Evolutionary conservation across 2,329 filamentous ascomycete genomes (phyloP), one percentile per base, ranked within the genome.

Genomic region (Nigrospora osmanthi): DNA sequence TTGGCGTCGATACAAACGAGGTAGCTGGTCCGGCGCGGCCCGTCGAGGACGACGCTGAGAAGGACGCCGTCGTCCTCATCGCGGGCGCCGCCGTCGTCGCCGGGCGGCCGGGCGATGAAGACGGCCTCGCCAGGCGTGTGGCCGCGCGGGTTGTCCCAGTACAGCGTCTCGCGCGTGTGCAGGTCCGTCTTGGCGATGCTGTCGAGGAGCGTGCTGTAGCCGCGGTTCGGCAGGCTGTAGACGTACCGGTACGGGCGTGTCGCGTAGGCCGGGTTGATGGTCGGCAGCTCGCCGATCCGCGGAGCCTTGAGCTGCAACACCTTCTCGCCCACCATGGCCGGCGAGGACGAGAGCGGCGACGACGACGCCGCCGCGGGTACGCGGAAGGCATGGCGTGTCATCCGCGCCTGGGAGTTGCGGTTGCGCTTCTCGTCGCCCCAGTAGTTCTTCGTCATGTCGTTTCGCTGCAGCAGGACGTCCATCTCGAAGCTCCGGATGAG

Each of bases 81-180:
- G 3, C 54, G 53, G 1, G 61, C 66, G 12, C 66, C 61, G 11
- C 57, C 58, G 9, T 61, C 58, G 5, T 40, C 32, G 12, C 19
- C 42, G 15, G 55, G 63, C 0, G 76, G 76, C 31, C 72, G 63
- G 1, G 73, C 65, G 1, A 89, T 69, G 49, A 87, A 88, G 31
- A 88, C 79, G 0, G 83, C 70, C 60, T 88, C 85, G 2, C 83
- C 78, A 0, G 85, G 84, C 0, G 80, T 83, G 53, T 87, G 81
- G 0, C 75, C 80, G 1, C 65, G 58, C 0, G 69, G 67, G 0
- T 69, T 69, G 11, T 74, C 69, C 84, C 84, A 88, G 48, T 75
- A 67, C 4, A 74, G 49, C 0, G 69, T 67, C 28, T 70, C 67
- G 11, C 73, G 65, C 0, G 75, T 81, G 11, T 64, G 53, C 4